phyloP scores from a whole-genome alignment of 768 basidiomycete genomes.

The Russula compacta region DNA sequence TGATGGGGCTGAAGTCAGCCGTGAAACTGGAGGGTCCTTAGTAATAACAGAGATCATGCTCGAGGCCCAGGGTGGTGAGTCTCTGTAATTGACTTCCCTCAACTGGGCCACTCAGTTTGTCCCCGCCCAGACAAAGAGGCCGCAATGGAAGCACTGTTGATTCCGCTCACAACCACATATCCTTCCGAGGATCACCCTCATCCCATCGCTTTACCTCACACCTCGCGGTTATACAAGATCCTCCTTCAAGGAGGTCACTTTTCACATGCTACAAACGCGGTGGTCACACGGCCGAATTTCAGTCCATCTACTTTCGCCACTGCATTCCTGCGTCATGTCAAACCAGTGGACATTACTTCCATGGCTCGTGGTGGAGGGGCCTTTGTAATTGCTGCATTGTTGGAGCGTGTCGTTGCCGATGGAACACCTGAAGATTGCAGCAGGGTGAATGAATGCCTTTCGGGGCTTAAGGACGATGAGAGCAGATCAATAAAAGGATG shows the following conservation, averaged over 20 bases:
- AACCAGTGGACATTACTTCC: slow-evolving; percentile 38
- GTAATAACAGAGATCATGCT: slow-evolving; percentile 78
- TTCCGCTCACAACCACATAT: slow-evolving; percentile 46
- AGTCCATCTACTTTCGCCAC: slow-evolving; percentile 51
- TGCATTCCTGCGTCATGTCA: slow-evolving; percentile 46
- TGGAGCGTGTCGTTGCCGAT: slow-evolving; percentile 39
- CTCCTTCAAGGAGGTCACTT: slow-evolving; percentile 90
- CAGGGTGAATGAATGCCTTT: not conserved
- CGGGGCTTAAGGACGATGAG: not conserved
- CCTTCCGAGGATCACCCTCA: slow-evolving; percentile 51
- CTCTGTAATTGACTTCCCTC: not conserved
- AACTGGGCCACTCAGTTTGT: not conserved
- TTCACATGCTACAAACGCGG: slow-evolving; percentile 45
- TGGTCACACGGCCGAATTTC: slow-evolving; percentile 48
- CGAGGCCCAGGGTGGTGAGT: slow-evolving; percentile 73
- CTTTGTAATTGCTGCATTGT: slow-evolving; percentile 68
- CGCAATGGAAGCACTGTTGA: slow-evolving; percentile 52
- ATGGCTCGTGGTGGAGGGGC: slow-evolving; percentile 59
- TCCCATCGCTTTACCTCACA: slow-evolving; percentile 73
- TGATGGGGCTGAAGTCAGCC: slow-evolving; percentile 49
- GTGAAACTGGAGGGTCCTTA: slow-evolving; percentile 74
- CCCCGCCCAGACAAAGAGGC: slow-evolving; percentile 52
- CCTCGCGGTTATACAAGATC: slow-evolving; percentile 78
- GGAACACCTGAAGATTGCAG: slow-evolving; percentile 6
- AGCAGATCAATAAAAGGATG: slow-evolving; percentile 4